phyloP scores from a whole-genome alignment of 495 filamentous ascomycete genomes.

The Talaromyces stipitatus region DNA sequence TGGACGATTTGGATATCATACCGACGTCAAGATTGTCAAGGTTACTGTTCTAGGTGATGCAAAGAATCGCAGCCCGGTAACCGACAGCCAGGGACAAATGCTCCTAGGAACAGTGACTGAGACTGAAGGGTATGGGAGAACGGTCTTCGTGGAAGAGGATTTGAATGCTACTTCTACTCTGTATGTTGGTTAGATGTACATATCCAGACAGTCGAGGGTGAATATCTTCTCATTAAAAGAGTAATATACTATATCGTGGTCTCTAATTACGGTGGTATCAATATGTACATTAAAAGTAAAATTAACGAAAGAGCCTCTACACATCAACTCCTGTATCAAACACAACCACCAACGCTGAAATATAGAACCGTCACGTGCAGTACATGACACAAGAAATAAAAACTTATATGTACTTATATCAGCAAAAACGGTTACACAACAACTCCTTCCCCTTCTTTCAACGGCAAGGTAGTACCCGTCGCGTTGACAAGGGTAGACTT shows the following conservation, averaged over 20 bases:
- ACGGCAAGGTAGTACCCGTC: background rate
- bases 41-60: background rate
- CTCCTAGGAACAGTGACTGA: background rate
- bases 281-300: background rate
- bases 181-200: background rate
- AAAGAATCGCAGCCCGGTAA: background rate
- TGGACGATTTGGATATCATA: constrained; percentile 1
- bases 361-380: background rate
- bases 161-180: background rate
- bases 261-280: background rate
- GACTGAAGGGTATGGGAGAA: background rate
- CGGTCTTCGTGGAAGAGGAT: background rate
- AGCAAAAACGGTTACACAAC: background rate
- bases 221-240: background rate
- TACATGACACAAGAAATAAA: background rate
- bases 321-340: background rate
- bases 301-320: background rate
- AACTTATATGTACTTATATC: background rate
- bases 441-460: constrained; percentile 1
- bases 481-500: constrained; percentile 1
- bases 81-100: background rate
- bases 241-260: background rate
- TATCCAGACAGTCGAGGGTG: no score
- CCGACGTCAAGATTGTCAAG: background rate
- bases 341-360: background rate